Evolutionary conservation across 169 alveolate species (phyloP).

Genomic region (Cryptosporidium viatorum): DNA sequence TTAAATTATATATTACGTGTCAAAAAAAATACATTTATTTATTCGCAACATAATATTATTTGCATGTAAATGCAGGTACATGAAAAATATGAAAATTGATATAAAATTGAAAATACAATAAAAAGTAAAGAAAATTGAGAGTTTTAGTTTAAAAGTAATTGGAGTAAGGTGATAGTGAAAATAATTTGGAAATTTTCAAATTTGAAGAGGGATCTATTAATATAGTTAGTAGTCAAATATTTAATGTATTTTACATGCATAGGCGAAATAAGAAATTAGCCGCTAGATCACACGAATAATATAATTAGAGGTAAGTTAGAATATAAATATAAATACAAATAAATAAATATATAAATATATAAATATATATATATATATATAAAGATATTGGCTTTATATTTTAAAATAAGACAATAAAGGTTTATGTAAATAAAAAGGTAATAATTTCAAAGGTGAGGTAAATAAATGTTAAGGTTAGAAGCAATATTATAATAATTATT

Average conservation of each 20-base stretch:
- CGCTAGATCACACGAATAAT: conserved; percentile 38
- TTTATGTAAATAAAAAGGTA: too few relatives aligned
- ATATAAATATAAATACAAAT: background rate
- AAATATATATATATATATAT: background rate
- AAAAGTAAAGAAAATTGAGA: background rate
- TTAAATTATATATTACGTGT: background rate
- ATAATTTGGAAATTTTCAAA: background rate
- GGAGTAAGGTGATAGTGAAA: background rate
- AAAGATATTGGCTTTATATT: background rate
- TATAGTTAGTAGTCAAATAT: background rate
- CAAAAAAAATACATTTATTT: background rate
- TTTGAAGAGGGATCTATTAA: conserved; percentile 12
- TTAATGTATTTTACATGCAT: conserved; percentile 11
- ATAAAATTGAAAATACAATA: background rate
- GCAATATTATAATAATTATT: too few relatives aligned
- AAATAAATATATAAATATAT: too few relatives aligned
- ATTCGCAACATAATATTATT: background rate
- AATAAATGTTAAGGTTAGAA: background rate
- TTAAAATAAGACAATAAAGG: background rate
- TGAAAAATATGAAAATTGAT: background rate
- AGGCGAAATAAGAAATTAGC: conserved; percentile 15
- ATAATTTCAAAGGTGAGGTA: background rate
- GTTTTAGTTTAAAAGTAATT: too few relatives aligned
- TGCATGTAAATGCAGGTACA: background rate
- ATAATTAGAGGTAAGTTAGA: background rate